Evolutionary conservation across 2,329 filamentous ascomycete species (phyloP).

Genomic region (Sporothrix phasma): DNA sequence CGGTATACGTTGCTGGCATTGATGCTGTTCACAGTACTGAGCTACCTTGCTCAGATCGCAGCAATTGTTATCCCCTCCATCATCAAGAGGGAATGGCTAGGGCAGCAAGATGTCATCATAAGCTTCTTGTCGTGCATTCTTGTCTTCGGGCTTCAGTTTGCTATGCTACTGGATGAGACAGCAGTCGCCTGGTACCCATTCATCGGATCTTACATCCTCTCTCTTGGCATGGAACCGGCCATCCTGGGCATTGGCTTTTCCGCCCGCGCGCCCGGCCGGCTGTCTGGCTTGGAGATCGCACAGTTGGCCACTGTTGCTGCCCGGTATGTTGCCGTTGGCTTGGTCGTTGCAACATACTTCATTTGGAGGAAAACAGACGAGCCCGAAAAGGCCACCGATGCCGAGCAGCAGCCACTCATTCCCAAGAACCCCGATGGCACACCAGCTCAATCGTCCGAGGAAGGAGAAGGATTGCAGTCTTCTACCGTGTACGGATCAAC

Average conservation of each 20-base stretch:
- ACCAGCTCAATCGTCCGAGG: not conserved
- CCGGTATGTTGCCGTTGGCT: constrained; percentile 28
- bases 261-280: constrained; percentile 13
- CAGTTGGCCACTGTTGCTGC: constrained; percentile 26
- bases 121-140: constrained; percentile 52
- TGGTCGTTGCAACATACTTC: constrained; percentile 29
- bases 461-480: constrained; percentile 7
- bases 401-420: constrained; percentile 46
- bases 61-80: constrained; percentile 31
- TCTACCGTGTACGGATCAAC: constrained; percentile 34
- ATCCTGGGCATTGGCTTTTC: constrained; percentile 26
- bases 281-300: constrained; percentile 20
- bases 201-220: constrained; percentile 51
- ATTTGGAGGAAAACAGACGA: constrained; percentile 18
- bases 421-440: constrained; percentile 29
- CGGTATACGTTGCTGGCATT: constrained; percentile 35
- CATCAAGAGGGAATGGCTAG: constrained; percentile 30
- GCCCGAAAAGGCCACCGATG: not conserved
- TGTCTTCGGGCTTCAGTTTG: constrained; percentile 52
- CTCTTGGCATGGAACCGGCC: constrained; percentile 44
- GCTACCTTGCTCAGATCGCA: constrained; percentile 39
- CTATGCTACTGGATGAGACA: constrained; percentile 40
- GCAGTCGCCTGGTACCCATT: constrained; percentile 53
- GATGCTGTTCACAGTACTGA: constrained; percentile 34
- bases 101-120: constrained; percentile 41